A percentile compares a stretch with the other conserved stretches of the same genome.
These are phyloP conservation scores for Cenchrus fungigraminus DNA, from an alignment of 176 grass and related monocot species.

Conservation along the genomic window DNA sequence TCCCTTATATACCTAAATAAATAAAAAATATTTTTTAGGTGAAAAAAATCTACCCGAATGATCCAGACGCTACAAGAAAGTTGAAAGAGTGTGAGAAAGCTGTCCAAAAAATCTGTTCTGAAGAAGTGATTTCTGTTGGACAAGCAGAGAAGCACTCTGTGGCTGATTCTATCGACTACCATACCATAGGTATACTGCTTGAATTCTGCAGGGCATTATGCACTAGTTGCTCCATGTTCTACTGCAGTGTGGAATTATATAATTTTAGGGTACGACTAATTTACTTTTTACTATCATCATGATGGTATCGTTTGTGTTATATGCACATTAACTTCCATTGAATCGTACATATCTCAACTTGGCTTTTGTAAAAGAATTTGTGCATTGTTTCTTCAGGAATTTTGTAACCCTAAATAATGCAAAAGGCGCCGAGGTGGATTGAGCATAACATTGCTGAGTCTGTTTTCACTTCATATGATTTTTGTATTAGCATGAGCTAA, in stretches of 20 bases:
- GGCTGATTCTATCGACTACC: slow-evolving; percentile 81
- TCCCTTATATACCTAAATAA: background rate
- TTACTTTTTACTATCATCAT: background rate
- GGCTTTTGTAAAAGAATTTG: background rate
- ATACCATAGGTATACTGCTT: slow-evolving; percentile 56
- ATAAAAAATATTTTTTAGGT: slow-evolving; percentile 51
- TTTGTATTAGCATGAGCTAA: background rate
- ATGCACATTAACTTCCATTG: background rate
- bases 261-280: background rate
- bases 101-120: slow-evolving; percentile 85
- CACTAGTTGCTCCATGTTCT: background rate
- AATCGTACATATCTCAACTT: background rate
- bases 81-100: slow-evolving; percentile 96
- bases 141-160: slow-evolving; percentile 51
- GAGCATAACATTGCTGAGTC: background rate
- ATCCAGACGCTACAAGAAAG: slow-evolving; percentile 89
- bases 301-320: background rate
- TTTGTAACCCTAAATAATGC: background rate
- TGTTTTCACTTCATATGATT: slow-evolving; percentile 8
- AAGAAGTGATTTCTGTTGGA: slow-evolving; percentile 81
- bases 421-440: background rate
- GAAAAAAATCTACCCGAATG: slow-evolving; percentile 82
- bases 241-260: background rate
- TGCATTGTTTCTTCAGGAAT: background rate
- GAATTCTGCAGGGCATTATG: slow-evolving; percentile 8